Percentiles rank a stretch among this genome's conserved stretches.
Conservation (phyloP, 441 rosid species). For the Gossypium aridum region DNA sequence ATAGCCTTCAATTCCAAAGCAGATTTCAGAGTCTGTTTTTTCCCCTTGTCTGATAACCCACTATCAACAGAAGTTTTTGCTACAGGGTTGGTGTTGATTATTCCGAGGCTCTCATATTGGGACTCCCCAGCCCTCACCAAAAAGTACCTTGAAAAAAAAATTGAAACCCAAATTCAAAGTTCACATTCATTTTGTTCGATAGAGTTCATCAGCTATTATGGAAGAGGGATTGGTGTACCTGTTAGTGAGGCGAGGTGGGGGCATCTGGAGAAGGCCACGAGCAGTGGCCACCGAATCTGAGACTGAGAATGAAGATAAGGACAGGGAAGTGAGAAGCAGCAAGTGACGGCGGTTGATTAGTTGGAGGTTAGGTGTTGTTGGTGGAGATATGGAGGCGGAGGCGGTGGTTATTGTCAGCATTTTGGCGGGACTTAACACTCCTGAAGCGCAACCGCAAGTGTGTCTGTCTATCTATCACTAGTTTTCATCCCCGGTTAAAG, state of each 20-base stretch:
- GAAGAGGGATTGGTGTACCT: constrained; percentile 23
- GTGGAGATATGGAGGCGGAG: constrained; percentile 9
- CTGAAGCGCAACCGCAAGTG: background rate
- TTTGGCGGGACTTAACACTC: constrained; percentile 17
- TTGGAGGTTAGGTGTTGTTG: constrained; percentile 7
- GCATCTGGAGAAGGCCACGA: constrained; percentile 75
- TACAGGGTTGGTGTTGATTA: constrained; percentile 84
- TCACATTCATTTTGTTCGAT: background rate
- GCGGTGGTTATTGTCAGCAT: constrained; percentile 20
- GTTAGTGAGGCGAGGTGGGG: constrained; percentile 54
- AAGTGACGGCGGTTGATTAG: constrained; percentile 35
- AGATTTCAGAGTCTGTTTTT: constrained; percentile 63
- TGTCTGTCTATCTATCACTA: background rate
- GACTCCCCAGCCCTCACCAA: constrained; percentile 93
- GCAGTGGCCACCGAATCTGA: constrained; percentile 26
- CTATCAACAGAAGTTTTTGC: constrained; percentile 81
- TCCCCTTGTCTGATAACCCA: constrained; percentile 78
- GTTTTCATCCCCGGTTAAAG: background rate
- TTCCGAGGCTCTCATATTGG: constrained; percentile 64
- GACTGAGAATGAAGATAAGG: constrained; percentile 21
- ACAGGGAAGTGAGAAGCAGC: constrained; percentile 39
- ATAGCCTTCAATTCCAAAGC: constrained; percentile 60
- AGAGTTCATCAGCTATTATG: background rate
- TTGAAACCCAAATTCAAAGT: background rate
- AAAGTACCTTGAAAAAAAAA: constrained; percentile 44